phyloP scores from a whole-genome alignment of 345 rosid genomes.

The Noccaea caerulescens region DNA sequence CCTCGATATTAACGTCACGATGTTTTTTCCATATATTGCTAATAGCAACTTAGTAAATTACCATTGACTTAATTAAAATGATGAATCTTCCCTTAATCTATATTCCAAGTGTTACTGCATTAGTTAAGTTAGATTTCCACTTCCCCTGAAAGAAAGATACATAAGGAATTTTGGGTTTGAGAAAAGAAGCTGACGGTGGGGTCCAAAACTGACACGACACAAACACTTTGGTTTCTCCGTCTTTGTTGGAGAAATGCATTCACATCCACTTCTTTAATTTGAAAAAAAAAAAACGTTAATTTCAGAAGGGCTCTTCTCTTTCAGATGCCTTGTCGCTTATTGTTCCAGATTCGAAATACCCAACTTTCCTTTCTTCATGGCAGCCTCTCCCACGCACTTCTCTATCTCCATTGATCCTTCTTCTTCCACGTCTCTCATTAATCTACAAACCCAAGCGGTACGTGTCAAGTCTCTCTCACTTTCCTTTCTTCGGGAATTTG shows the following conservation, averaged over 20 bases:
- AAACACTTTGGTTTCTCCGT: conserved; percentile 61
- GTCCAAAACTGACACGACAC: conserved; percentile 41
- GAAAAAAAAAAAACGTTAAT: not conserved
- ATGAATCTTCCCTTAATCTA: conserved; percentile 13
- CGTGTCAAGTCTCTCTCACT: not conserved
- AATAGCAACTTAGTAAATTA: not conserved
- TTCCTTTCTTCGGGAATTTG: not conserved
- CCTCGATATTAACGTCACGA: not conserved
- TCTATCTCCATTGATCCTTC: conserved; percentile 33
- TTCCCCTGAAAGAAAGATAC: not conserved
- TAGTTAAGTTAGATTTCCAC: no score
- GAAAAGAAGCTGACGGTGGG: conserved; percentile 28
- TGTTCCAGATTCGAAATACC: conserved; percentile 37
- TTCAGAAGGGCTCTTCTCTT: not conserved
- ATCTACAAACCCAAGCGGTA: conserved; percentile 33
- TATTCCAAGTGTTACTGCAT: not conserved
- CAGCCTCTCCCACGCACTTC: conserved; percentile 26
- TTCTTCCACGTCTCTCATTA: conserved; percentile 32
- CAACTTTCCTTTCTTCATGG: conserved; percentile 42
- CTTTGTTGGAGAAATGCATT: conserved; percentile 56
- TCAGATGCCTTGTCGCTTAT: conserved; percentile 33
- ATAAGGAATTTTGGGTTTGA: not conserved
- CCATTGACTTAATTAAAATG: not conserved
- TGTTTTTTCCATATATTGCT: not conserved
- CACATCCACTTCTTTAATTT: conserved; percentile 38